These are phyloP conservation scores for Fusarium chaquense DNA, from an alignment of 2,329 filamentous ascomycete genomes.

Conservation along the genomic window DNA sequence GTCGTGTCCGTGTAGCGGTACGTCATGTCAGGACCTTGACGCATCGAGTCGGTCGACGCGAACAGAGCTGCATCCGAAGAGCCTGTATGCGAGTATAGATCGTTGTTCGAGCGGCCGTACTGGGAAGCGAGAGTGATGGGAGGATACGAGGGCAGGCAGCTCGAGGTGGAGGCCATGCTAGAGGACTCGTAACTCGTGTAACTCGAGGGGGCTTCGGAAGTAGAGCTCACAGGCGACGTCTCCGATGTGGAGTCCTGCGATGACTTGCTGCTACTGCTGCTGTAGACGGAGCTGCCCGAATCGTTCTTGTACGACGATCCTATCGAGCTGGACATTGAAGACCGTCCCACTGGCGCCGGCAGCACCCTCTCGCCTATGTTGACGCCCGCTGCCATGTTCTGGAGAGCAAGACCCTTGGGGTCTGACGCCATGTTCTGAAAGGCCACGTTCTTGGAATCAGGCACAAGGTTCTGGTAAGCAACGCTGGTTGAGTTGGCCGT, in stretches of 20 bases:
- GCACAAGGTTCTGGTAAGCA: constrained; percentile 14
- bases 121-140: constrained; percentile 34
- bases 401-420: constrained; percentile 37
- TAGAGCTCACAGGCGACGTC: constrained; percentile 39
- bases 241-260: constrained; percentile 32
- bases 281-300: constrained; percentile 44
- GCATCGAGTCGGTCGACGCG: constrained; percentile 24
- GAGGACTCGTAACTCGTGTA: constrained; percentile 46
- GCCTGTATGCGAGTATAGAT: constrained; percentile 38
- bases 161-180: constrained; percentile 36
- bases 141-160: constrained; percentile 35
- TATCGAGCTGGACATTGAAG: constrained; percentile 36
- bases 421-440: constrained; percentile 26
- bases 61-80: constrained; percentile 32
- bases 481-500: constrained; percentile 15
- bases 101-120: constrained; percentile 32
- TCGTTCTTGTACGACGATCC: constrained; percentile 46
- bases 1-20: constrained; percentile 52
- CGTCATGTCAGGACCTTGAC: constrained; percentile 42
- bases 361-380: constrained; percentile 41
- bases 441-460: constrained; percentile 17
- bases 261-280: constrained; percentile 38
- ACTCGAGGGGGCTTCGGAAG: constrained; percentile 38
- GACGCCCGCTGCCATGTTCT: constrained; percentile 32
- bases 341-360: constrained; percentile 33